A percentile compares a stretch with the other conserved stretches of the same genome.
Evolutionary conservation across 225 moss, liverwort and hornwort species (phyloP).

Genomic region (Bryoerythrophyllum caledonicum): DNA sequence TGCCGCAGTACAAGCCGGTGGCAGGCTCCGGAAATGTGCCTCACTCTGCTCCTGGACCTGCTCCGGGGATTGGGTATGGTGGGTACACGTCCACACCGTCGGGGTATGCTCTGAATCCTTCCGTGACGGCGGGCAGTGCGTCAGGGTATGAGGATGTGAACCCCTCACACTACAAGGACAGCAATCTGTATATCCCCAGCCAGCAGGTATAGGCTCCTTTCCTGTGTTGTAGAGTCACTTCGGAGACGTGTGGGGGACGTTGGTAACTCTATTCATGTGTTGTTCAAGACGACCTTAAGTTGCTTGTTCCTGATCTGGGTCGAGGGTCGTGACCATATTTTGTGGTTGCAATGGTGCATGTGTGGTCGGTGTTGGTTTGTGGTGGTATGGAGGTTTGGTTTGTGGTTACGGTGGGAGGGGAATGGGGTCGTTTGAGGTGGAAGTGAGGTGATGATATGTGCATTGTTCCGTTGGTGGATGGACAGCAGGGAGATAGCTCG

Average conservation of each 20-base stretch:
- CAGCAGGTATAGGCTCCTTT: conserved; percentile 59
- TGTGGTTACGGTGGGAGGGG: background rate
- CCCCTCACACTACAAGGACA: conserved; percentile 76
- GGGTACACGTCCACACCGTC: conserved; percentile 62
- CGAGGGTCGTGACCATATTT: background rate
- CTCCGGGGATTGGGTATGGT: conserved; percentile 60
- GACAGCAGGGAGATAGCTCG: conserved; percentile 71
- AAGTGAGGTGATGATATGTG: background rate
- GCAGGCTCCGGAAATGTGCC: conserved; percentile 56
- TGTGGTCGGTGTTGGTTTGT: background rate
- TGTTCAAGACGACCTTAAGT: background rate
- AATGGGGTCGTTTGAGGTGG: background rate
- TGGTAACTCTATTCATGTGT: too few relatives aligned
- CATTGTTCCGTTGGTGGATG: background rate
- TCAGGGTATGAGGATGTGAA: conserved; percentile 74
- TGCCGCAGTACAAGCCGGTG: conserved; percentile 63
- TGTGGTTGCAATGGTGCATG: background rate
- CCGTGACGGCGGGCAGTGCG: conserved; percentile 53
- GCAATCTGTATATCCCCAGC: conserved; percentile 60
- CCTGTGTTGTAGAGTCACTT: background rate
- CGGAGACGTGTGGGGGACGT: background rate
- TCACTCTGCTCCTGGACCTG: conserved; percentile 63
- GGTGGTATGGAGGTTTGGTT: too few relatives aligned
- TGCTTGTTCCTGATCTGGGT: background rate
- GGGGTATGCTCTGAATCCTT: conserved; percentile 56